Percentiles rank a stretch among this genome's conserved stretches.
phyloP scores from a whole-genome alignment of 495 filamentous ascomycete genomes.

The Talaromyces ruber region DNA sequence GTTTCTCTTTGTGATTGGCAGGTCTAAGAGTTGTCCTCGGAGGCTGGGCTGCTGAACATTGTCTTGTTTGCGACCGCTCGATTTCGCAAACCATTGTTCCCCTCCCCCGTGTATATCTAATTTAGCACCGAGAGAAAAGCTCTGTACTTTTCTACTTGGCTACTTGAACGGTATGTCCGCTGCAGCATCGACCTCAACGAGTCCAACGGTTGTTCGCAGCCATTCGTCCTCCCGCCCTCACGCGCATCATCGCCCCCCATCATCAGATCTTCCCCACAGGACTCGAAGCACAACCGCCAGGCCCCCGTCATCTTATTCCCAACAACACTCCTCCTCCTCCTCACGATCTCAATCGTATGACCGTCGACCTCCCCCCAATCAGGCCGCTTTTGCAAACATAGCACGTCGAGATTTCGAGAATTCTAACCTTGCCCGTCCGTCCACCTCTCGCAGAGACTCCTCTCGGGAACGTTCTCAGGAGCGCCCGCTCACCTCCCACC shows the following conservation, averaged over 20 bases:
- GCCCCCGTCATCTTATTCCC: constrained; percentile 20
- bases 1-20: not conserved
- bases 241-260: constrained; percentile 24
- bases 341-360: constrained; percentile 45
- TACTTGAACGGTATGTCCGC: constrained; percentile 36
- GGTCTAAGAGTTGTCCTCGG: not conserved
- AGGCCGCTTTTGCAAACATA: constrained; percentile 42
- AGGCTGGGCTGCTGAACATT: not conserved
- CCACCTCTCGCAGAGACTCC: constrained; percentile 43
- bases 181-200: constrained; percentile 32
- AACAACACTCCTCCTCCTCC: constrained; percentile 1
- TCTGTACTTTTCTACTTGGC: not conserved
- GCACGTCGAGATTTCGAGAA: constrained; percentile 52
- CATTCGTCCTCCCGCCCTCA: constrained; percentile 44
- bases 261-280: constrained; percentile 48
- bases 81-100: not conserved
- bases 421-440: constrained; percentile 37
- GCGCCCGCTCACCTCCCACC: constrained; percentile 36
- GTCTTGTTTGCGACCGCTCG: not conserved
- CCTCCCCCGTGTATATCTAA: not conserved
- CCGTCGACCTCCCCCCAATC: constrained; percentile 40
- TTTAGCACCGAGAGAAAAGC: not conserved
- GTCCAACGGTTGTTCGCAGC: constrained; percentile 42
- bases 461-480: constrained; percentile 45
- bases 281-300: constrained; percentile 45